Evolutionary conservation across 306 rosid species (phyloP), one percentile per base, ranked within the genome.

Genomic region (Lotus japonicus): DNA sequence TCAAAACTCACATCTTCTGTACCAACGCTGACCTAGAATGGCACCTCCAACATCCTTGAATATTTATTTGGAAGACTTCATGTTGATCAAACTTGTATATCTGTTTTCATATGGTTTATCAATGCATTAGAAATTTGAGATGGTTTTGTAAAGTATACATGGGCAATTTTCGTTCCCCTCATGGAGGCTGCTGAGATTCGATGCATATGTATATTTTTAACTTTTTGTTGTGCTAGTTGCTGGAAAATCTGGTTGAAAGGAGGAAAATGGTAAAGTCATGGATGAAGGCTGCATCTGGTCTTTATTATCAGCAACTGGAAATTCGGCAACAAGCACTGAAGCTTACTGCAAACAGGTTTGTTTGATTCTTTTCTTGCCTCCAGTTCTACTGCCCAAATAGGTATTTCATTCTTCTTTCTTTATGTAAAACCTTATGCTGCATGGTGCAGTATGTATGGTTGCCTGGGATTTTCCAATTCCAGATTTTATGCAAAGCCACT

Each of bases 401-500:
- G 59, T 11, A 48, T 60, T 70, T 26, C 6, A 18, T 14, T 57
- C n/a, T 63, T 80, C 62, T 38, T 44, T 64, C 12, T 52, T 13
- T 66, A 35, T 70, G 12, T 64, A 21, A 46, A 39, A 64, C 41
- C 10, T 14, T 33, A 10, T 77, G 53, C 60, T 57, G 69, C 69
- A 57, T 71, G 14, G 7, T 88, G 89, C 90, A 94, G 99, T 78
- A 90, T 94, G 99, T 94, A 94, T 72, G 99, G 99, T 64, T 94
- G 99, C 70, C 78, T 94, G 68, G 99, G 99, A 61, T 94, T 94
- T 87, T 82, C 97, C 64, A 94, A 90, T 73, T 94, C 96, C 44
- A 81, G 97, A 81, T 94, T 94, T 87, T 94, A 94, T 81, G 99
- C 99, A 21, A 94, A 94, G 84, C 96, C 97, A 6, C 79, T 90